phyloP scores from a whole-genome alignment of 169 alveolate species.

The Cystoisospora suis region DNA sequence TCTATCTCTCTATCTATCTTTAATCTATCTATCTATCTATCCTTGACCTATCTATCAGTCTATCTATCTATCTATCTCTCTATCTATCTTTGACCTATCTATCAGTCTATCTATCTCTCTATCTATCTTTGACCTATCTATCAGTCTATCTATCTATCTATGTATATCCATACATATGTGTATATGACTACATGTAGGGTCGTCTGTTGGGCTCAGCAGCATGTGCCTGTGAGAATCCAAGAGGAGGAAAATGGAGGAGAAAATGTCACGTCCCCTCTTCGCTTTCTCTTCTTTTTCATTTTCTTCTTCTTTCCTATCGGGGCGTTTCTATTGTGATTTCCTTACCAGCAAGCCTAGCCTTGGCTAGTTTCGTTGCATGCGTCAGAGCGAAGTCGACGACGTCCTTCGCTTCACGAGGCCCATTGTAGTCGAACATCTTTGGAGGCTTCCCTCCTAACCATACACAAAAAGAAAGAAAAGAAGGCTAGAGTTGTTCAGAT shows the following conservation, averaged over 20 bases:
- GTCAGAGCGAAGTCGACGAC: slow-evolving; percentile 39
- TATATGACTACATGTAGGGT: no score
- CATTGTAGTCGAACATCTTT: slow-evolving; percentile 51
- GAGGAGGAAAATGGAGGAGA: neutral
- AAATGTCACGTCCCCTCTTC: neutral
- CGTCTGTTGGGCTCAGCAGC: neutral
- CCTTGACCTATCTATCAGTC: no score
- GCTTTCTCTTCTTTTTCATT: neutral
- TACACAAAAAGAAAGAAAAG: neutral
- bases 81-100: no score
- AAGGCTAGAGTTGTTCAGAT: neutral
- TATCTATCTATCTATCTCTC: no score
- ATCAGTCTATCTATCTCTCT: no score
- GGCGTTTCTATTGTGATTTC: neutral
- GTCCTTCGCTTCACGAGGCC: slow-evolving; percentile 35
- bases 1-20: no score
- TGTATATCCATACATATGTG: no score
- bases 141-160: no score
- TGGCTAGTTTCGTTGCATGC: slow-evolving; percentile 50
- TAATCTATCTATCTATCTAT: no score
- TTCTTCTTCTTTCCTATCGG: no score
- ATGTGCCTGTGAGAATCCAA: neutral
- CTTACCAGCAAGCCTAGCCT: slow-evolving; percentile 58
- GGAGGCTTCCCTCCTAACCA: slow-evolving; percentile 57
- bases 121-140: no score